Base-by-base conservation (phyloP, 2,329 filamentous ascomycete genomes). In the Colletotrichum sp. region DNA sequence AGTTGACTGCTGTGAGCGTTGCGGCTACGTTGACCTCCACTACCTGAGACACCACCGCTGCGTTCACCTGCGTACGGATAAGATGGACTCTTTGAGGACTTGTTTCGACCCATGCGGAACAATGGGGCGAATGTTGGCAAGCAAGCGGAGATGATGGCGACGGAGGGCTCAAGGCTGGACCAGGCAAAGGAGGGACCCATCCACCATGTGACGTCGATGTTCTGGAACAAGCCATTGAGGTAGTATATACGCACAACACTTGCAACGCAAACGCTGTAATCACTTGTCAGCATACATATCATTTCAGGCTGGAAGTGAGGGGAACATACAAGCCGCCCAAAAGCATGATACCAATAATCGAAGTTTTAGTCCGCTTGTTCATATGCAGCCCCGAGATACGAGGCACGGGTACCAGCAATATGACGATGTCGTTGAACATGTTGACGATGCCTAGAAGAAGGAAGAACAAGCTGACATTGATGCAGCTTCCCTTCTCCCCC, bases 161-260 rank as follows among this genome's bases (percentile, higher is more conserved):
- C 81, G 72, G 84, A 84, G 77, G 85, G 83, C 76, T 87, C 85
- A 75, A 86, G 82, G 69, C 85, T 81, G 15, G 85, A 86, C 83
- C 85, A 86, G 78, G 82, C 82, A 24, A 83, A 78, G 9, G 66
- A 63, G 8, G 73, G 76, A 4, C 69, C 76, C 73, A 76, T 76
- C 26, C 71, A 66, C 39, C 67, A 78, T 12, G 70, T 76, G 21
- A 73, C 36, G 52, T 76, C 66, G 34, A 55, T 39, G 55, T 63
- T 68, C 26, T 60, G 39, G 66, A 71, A 73, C 4, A 66, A 26
- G 10, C 60, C 62, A 4, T 69, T 55, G 36, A 69, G 71, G 8
- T 73, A 69, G 30, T 55, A 73, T 5, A 73, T 73, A 10, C 65
- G 64, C 5, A 69, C 66, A 8, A 73, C 32, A 2, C 71, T 73